phyloP scores from a whole-genome alignment of 495 filamentous ascomycete genomes.

The Cercophora sp. region DNA sequence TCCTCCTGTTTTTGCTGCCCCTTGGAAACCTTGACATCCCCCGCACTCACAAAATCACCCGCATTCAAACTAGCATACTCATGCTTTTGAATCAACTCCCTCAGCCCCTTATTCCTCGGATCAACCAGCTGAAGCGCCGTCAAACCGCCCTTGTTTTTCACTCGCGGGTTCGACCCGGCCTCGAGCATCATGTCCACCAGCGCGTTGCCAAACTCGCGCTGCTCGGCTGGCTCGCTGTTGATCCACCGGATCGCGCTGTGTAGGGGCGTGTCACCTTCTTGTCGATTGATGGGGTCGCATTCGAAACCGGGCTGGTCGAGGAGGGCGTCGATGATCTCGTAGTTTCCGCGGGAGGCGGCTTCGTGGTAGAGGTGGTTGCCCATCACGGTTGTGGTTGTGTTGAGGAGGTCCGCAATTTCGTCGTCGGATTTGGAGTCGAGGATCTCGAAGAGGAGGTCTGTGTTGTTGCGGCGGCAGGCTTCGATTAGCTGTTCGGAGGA shows the following conservation, averaged over 20 bases:
- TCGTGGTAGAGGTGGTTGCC: conserved; percentile 88
- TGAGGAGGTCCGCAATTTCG: conserved; percentile 67
- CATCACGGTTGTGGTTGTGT: conserved; percentile 75
- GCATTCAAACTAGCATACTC: conserved; percentile 62
- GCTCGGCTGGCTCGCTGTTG: conserved; percentile 57
- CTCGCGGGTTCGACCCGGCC: conserved; percentile 57
- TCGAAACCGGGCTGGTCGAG: conserved; percentile 94
- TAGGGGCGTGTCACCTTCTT: conserved; percentile 85
- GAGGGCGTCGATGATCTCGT: conserved; percentile 85
- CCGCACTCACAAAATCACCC: conserved; percentile 44
- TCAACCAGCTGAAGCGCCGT: conserved; percentile 68
- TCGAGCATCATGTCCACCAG: conserved; percentile 90
- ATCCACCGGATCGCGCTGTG: conserved; percentile 84
- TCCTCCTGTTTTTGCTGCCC: conserved; percentile 15
- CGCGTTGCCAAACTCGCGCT: conserved; percentile 59
- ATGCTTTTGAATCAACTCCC: conserved; percentile 64
- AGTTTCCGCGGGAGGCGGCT: conserved; percentile 80
- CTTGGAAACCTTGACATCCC: conserved; percentile 22
- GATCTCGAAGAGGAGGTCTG: conserved; percentile 64
- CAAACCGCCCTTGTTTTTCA: conserved; percentile 65
- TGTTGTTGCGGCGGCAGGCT: conserved; percentile 89
- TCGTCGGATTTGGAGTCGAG: conserved; percentile 46
- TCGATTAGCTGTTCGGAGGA: conserved; percentile 83
- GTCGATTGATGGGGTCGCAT: conserved; percentile 78
- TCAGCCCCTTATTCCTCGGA: conserved; percentile 64